Conservation (phyloP, 2,329 filamentous ascomycete genomes). For the Pleoardoris graminearum region DNA sequence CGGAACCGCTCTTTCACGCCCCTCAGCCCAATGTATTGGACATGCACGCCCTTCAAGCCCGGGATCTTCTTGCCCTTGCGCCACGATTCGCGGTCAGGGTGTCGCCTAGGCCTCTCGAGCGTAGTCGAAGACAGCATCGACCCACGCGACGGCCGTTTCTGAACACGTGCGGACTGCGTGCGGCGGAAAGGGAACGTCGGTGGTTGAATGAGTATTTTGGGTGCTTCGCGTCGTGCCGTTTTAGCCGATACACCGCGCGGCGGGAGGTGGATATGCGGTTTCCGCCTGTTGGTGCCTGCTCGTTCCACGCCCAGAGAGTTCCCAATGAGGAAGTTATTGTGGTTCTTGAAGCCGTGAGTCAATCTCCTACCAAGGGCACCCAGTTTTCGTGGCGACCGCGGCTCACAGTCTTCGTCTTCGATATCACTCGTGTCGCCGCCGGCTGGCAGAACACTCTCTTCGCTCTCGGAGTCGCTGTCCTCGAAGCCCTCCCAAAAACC, state of each 20-base stretch:
- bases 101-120: neutral
- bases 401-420: slow-evolving; percentile 24
- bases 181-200: slow-evolving; percentile 25
- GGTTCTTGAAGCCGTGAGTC: slow-evolving; percentile 46
- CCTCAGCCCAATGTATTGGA: slow-evolving; percentile 57
- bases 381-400: slow-evolving; percentile 21
- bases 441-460: slow-evolving; percentile 44
- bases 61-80: slow-evolving; percentile 43
- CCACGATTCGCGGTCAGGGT: slow-evolving; percentile 27
- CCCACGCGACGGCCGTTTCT: slow-evolving; percentile 21
- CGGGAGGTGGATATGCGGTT: slow-evolving; percentile 33
- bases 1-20: slow-evolving; percentile 54
- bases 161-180: slow-evolving; percentile 23
- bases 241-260: slow-evolving; percentile 17
- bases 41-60: slow-evolving; percentile 49
- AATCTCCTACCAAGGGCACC: slow-evolving; percentile 32
- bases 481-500: slow-evolving; percentile 64
- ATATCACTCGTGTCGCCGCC: slow-evolving; percentile 54
- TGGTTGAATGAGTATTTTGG: slow-evolving; percentile 33
- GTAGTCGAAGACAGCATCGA: neutral
- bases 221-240: slow-evolving; percentile 16
- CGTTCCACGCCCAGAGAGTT: slow-evolving; percentile 61
- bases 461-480: slow-evolving; percentile 45
- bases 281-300: slow-evolving; percentile 40
- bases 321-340: slow-evolving; percentile 54